Evolutionary conservation across 208 protist species (phyloP), one percentile per base, ranked within the genome.

Genomic region (Leptomonas seymouri): DNA sequence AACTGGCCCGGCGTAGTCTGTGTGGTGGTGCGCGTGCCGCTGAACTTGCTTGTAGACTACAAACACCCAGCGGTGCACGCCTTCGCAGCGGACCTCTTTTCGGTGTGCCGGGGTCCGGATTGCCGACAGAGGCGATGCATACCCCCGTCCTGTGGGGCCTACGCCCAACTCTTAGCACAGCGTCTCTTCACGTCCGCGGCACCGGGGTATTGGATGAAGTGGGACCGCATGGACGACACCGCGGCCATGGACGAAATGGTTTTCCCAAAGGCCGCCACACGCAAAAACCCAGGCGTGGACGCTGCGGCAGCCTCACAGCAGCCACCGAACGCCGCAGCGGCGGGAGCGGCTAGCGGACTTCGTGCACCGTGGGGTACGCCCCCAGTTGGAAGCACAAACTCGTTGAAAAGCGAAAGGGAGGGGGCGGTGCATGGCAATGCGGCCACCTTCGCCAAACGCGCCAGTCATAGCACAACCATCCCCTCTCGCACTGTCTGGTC

Each of bases 1-100:
- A 54, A 25, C 30, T 90, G 84, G 84, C 58, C 60, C 3, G 84
- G 84, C 6, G 78, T 90, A 8, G 53, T 55, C 21, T 90, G 84
- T 66, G 39, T 62, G 21, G 68, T 71, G 20, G 53, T 80, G 36
- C 67, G 61, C 11, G 49, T 84, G 18, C 75, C 81, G 44, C 49
- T 90, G 36, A 70, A 83, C 49, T 30, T 72, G 39, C 65, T 90
- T 16, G 56, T 90, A 20, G 81, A 90, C 56, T 54, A 63, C 42
- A 36, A 78, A 20, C 64, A 85, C 65, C 68, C 74, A n/a, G 55
- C 59, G 27, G 34, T 85, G 54, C 66, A 71, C 62, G 55, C 53
- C 34, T 75, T 79, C 54, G 59, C 67, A 20, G 45, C 66, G 8
- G 50, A 76, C 1, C 15, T 78, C 41, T 69, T 76, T 39, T 51